Conservation (phyloP, 108 stramenopile genomes). For the Hondaea fermentalgiana region DNA sequence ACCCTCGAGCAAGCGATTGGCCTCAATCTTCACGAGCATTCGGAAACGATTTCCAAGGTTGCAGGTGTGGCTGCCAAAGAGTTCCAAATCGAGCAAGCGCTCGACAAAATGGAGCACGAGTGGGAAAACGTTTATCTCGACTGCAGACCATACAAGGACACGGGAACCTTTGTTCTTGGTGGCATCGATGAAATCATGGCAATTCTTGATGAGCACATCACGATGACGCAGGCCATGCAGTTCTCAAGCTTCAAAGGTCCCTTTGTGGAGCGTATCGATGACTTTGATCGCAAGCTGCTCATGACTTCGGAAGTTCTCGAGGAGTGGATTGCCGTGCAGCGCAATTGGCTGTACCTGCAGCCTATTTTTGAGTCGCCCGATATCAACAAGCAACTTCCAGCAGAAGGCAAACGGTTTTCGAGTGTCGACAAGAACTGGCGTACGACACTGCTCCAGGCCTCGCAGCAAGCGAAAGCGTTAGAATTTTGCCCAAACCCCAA, state of each 20-base stretch:
- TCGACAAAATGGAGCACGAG: slow-evolving; percentile 51
- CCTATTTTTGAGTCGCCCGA: slow-evolving; percentile 62
- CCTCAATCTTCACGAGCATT: slow-evolving; percentile 43
- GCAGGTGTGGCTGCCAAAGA: slow-evolving; percentile 56
- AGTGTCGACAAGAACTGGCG: slow-evolving; percentile 63
- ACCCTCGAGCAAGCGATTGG: slow-evolving; percentile 41
- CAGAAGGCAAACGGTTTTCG: slow-evolving; percentile 58
- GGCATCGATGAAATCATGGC: slow-evolving; percentile 52
- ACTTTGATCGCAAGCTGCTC: slow-evolving; percentile 29
- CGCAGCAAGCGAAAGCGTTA: slow-evolving; percentile 27
- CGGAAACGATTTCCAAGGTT: slow-evolving; percentile 44
- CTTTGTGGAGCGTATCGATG: slow-evolving; percentile 48
- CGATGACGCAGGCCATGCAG: slow-evolving; percentile 54
- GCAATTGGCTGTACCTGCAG: slow-evolving; percentile 63
- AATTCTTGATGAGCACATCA: slow-evolving; percentile 57
- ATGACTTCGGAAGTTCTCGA: slow-evolving; percentile 40
- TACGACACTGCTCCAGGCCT: slow-evolving; percentile 33
- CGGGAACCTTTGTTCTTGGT: slow-evolving; percentile 50
- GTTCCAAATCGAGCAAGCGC: slow-evolving; percentile 52
- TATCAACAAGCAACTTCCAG: slow-evolving; percentile 60
- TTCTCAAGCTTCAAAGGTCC: slow-evolving; percentile 60
- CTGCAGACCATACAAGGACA: slow-evolving; percentile 48
- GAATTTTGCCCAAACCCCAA: slow-evolving; percentile 53
- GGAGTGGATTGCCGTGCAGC: slow-evolving; percentile 53
- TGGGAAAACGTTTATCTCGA: slow-evolving; percentile 46